Conservation (phyloP, 2,329 filamentous ascomycete species). For the Talaromyces albobiverticillius region DNA sequence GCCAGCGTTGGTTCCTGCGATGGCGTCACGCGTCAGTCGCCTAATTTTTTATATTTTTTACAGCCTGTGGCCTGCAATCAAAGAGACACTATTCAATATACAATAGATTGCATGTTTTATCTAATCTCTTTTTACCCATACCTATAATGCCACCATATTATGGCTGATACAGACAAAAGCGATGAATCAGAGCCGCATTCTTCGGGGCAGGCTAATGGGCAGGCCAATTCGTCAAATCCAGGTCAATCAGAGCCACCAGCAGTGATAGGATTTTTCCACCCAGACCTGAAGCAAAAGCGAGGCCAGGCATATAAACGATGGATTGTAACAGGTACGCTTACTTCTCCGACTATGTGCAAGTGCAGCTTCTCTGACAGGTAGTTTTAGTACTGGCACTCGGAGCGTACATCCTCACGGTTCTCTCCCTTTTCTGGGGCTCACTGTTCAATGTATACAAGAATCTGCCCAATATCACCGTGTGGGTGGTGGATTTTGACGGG, state of each 20-base stretch:
- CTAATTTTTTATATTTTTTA: too few species aligned
- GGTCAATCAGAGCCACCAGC: not conserved
- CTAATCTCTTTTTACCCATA: too few species aligned
- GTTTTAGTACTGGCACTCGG: constrained; percentile 49
- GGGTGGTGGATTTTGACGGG: constrained; percentile 64
- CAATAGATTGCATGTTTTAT: too few species aligned
- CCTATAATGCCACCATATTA: too few species aligned
- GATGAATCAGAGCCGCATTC: too few species aligned
- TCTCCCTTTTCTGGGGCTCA: constrained; percentile 62
- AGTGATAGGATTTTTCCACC: constrained; percentile 12
- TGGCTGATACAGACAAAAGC: too few species aligned
- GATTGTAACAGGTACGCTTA: constrained; percentile 11
- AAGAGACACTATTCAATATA: too few species aligned
- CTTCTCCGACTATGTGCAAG: not conserved
- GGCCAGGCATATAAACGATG: constrained; percentile 7
- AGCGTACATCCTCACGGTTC: constrained; percentile 53
- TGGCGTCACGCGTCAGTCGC: too few species aligned
- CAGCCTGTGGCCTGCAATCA: too few species aligned
- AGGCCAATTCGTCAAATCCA: too few species aligned
- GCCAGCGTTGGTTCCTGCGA: too few species aligned
- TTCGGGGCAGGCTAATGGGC: not conserved
- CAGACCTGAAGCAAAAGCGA: constrained; percentile 6
- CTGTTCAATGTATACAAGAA: constrained; percentile 53
- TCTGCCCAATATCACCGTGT: constrained; percentile 49
- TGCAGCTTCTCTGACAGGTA: not conserved